phyloP scores from a whole-genome alignment of 768 basidiomycete genomes.

The Tylopilus vinaceipallidus region DNA sequence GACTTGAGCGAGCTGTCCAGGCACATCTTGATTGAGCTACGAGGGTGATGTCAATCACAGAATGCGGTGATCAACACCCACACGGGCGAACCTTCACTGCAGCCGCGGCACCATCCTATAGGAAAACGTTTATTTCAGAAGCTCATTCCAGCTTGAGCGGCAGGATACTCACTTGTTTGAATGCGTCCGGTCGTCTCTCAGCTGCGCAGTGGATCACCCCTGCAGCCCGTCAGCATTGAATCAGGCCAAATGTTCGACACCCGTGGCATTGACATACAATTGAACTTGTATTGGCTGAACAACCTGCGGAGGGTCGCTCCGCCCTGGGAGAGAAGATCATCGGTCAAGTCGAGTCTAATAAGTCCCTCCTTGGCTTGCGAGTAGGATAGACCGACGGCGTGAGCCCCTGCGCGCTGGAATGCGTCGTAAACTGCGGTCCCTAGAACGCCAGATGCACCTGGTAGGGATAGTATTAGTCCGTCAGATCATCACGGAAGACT shows the following conservation, averaged over 20 bases:
- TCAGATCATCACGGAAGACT: constrained; percentile 12
- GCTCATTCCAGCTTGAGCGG: neutral
- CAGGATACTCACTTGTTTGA: constrained; percentile 74
- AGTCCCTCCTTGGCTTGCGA: constrained; percentile 57
- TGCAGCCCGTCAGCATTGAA: constrained; percentile 26
- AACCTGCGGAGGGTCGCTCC: constrained; percentile 46
- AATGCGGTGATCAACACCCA: neutral
- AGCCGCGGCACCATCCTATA: constrained; percentile 56
- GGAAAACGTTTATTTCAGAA: no score
- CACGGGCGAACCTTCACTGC: constrained; percentile 51
- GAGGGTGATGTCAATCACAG: neutral
- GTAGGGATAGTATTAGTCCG: neutral
- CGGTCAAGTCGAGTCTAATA: constrained; percentile 65
- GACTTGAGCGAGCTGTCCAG: constrained; percentile 67
- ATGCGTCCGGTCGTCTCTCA: constrained; percentile 89
- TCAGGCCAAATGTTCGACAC: neutral
- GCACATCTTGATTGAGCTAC: constrained; percentile 80
- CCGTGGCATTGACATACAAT: constrained; percentile 52
- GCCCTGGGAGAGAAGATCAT: constrained; percentile 34
- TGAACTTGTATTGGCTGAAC: constrained; percentile 58
- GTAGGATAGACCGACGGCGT: constrained; percentile 70
- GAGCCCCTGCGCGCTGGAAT: constrained; percentile 46
- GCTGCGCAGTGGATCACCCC: constrained; percentile 96
- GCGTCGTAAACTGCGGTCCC: constrained; percentile 75
- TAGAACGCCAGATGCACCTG: constrained; percentile 91